Percentiles rank a stretch among this genome's conserved stretches.
Conservation (phyloP, 2,329 filamentous ascomycete species). For the Microcyclosporella mali region DNA sequence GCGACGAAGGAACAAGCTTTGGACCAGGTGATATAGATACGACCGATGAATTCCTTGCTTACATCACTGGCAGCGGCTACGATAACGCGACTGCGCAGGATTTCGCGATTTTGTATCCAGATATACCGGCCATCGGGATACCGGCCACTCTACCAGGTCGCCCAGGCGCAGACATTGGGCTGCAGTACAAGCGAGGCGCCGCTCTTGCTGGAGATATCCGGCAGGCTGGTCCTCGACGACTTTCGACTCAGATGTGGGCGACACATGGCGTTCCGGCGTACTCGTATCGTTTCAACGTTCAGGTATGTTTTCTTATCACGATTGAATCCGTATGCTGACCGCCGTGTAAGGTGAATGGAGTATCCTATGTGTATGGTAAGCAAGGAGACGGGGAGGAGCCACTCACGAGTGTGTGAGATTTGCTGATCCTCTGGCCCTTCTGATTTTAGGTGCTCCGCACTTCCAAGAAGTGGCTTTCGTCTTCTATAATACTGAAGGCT, state of each 20-base stretch:
- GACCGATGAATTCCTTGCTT: slow-evolving; percentile 18
- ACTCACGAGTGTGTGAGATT: no score
- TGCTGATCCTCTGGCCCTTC: no score
- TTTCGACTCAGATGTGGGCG: slow-evolving; percentile 19
- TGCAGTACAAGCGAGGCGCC: slow-evolving; percentile 20
- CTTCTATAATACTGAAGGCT: slow-evolving; percentile 47
- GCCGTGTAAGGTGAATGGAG: slow-evolving; percentile 24
- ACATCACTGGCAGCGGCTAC: slow-evolving; percentile 16
- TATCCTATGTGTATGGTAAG: slow-evolving; percentile 18
- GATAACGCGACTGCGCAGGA: slow-evolving; percentile 33
- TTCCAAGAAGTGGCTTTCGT: slow-evolving; percentile 51
- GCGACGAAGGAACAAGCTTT: slow-evolving; percentile 24
- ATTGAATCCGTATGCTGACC: not conserved
- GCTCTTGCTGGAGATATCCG: slow-evolving; percentile 20
- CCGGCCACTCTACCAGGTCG: slow-evolving; percentile 18
- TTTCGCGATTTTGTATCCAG: slow-evolving; percentile 30
- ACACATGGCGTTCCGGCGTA: slow-evolving; percentile 23
- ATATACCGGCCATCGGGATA: slow-evolving; percentile 24
- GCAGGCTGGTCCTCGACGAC: slow-evolving; percentile 15
- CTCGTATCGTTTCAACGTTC: slow-evolving; percentile 44
- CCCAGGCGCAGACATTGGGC: slow-evolving; percentile 16
- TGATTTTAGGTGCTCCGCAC: slow-evolving; percentile 36
- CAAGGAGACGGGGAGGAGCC: no score
- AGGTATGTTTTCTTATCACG: slow-evolving; percentile 25
- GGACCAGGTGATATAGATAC: slow-evolving; percentile 22